Conservation (phyloP, 441 rosid genomes). For the Pelargonium citronellum region DNA sequence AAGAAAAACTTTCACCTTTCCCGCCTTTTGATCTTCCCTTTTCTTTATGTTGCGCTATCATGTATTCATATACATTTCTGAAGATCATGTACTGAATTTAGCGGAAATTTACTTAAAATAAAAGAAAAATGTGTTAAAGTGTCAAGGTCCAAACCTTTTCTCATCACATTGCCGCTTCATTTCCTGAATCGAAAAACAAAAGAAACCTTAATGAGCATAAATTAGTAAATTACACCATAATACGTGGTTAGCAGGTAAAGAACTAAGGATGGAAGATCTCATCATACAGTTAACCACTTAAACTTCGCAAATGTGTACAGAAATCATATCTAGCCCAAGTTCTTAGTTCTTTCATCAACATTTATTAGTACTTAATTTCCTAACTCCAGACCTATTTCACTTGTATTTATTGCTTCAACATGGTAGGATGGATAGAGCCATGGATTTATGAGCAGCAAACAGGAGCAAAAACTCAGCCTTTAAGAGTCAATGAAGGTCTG, state of each 20-base stretch:
- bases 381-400: background rate
- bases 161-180: slow-evolving; percentile 98
- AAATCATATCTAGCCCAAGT: slow-evolving; percentile 4
- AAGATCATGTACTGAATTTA: slow-evolving; percentile 31
- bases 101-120: slow-evolving; percentile 12
- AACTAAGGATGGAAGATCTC: background rate
- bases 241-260: background rate
- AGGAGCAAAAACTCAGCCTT: background rate
- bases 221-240: background rate
- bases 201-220: slow-evolving; percentile 19
- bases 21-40: slow-evolving; percentile 71
- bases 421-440: background rate
- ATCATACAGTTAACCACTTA: background rate
- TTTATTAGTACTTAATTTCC: background rate
- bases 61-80: slow-evolving; percentile 72
- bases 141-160: slow-evolving; percentile 54
- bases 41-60: slow-evolving; percentile 72
- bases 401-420: background rate
- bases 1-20: slow-evolving; percentile 53
- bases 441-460: background rate
- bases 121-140: slow-evolving; percentile 14
- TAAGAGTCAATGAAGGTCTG: background rate
- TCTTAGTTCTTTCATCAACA: background rate
- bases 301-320: background rate
- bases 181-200: slow-evolving; percentile 54